Evolutionary conservation across 441 rosid species (phyloP).

Genomic region (Croton setiger): DNA sequence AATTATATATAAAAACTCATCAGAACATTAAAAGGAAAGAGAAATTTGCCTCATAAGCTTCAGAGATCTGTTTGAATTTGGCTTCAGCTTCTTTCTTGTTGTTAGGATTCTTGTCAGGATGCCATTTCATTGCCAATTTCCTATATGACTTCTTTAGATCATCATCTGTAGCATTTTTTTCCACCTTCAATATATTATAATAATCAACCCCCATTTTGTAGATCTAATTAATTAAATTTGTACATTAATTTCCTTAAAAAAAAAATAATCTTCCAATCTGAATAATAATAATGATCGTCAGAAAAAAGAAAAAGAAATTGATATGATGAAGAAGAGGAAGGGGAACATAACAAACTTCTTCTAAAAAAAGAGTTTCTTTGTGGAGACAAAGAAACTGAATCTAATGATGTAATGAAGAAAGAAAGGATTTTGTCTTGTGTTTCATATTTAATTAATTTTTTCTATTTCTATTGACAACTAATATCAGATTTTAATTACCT

Average conservation of each 20-base stretch:
- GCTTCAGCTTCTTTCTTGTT: constrained; percentile 87
- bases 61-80: constrained; percentile 89
- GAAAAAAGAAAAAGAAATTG: neutral
- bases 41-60: constrained; percentile 73
- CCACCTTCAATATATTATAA: constrained; percentile 65
- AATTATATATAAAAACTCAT: neutral
- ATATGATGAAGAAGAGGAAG: neutral
- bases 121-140: constrained; percentile 90
- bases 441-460: too few species aligned
- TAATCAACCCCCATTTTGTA: constrained; percentile 78
- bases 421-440: neutral
- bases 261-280: neutral
- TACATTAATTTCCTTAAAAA: neutral
- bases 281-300: neutral
- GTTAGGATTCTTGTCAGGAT: constrained; percentile 89
- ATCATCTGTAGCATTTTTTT: constrained; percentile 72
- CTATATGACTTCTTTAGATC: constrained; percentile 87
- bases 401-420: neutral
- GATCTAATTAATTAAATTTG: neutral
- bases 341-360: neutral
- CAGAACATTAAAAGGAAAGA: neutral
- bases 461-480: too few species aligned
- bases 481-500: constrained; percentile 5
- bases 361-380: neutral
- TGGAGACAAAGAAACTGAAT: constrained; percentile 8